phyloP scores from a whole-genome alignment of 768 basidiomycete species.

The Trametes coccinea region DNA sequence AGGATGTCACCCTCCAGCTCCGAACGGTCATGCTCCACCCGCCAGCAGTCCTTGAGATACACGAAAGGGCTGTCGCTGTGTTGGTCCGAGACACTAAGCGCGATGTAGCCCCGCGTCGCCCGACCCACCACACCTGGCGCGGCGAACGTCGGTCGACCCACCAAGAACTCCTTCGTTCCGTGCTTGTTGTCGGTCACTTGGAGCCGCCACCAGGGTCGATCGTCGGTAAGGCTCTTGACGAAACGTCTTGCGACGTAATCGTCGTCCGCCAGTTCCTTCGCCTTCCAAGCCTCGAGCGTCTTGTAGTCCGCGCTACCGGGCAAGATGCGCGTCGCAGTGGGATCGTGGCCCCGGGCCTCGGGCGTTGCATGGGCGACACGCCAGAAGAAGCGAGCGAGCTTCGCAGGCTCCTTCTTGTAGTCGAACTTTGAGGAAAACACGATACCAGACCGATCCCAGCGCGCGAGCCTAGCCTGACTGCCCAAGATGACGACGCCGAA shows the following conservation, averaged over 20 bases:
- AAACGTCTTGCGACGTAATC: neutral
- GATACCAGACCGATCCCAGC: slow-evolving; percentile 1
- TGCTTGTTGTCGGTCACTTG: neutral
- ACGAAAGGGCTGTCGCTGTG: neutral
- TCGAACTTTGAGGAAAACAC: slow-evolving; percentile 1
- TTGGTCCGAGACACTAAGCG: neutral
- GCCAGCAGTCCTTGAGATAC: slow-evolving; percentile 13
- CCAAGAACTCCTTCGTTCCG: slow-evolving; percentile 1
- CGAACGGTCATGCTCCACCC: neutral
- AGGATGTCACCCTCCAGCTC: slow-evolving; percentile 7
- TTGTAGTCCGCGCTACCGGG: neutral
- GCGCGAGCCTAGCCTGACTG: neutral
- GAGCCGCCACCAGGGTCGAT: neutral
- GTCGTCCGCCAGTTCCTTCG: neutral
- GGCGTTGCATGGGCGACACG: neutral
- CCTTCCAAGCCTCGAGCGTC: neutral
- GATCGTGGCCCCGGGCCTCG: neutral
- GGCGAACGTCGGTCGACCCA: neutral
- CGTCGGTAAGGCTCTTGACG: neutral
- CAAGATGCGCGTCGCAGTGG: neutral
- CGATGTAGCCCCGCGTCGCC: slow-evolving; percentile 14
- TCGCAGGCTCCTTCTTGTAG: neutral
- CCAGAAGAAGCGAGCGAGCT: slow-evolving; percentile 8
- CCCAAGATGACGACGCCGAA: slow-evolving; percentile 5
- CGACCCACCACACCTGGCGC: neutral